These are phyloP conservation scores for Clonostachys sp. DNA, from an alignment of 2,329 filamentous ascomycete genomes.

Conservation along the genomic window DNA sequence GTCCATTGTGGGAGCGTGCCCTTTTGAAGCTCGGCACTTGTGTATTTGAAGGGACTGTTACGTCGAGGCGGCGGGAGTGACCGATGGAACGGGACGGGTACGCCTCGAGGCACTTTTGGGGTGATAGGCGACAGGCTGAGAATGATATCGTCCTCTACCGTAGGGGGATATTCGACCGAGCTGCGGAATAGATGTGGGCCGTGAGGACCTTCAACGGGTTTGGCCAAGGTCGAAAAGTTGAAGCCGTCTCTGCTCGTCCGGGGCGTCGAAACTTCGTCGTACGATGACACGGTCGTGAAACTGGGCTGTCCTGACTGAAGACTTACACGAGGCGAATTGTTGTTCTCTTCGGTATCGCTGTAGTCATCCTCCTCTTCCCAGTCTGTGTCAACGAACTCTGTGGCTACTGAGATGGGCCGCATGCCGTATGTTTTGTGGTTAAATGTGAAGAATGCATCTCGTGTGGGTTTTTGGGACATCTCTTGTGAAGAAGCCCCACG, in stretches of 20 bases:
- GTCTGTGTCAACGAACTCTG: conserved; percentile 76
- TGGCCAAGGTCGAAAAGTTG: conserved; percentile 44
- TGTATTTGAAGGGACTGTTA: conserved; percentile 52
- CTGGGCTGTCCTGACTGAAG: conserved; percentile 68
- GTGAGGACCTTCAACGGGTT: conserved; percentile 71
- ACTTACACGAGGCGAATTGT: conserved; percentile 56
- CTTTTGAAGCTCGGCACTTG: conserved; percentile 52
- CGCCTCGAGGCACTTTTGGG: conserved; percentile 49
- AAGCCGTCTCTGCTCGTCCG: conserved; percentile 60
- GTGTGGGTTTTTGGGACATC: conserved; percentile 46
- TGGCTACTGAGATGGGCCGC: conserved; percentile 66
- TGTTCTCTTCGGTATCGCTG: conserved; percentile 56
- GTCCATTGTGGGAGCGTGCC: conserved; percentile 62
- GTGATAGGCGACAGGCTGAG: conserved; percentile 72
- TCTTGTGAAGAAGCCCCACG: conserved; percentile 35
- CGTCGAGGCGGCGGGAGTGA: conserved; percentile 21
- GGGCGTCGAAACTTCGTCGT: conserved; percentile 79
- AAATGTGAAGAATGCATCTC: conserved; percentile 58
- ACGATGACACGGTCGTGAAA: conserved; percentile 82
- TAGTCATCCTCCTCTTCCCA: conserved; percentile 64
- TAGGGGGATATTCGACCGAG: conserved; percentile 35
- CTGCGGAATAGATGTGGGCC: conserved; percentile 84
- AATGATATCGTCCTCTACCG: conserved; percentile 42
- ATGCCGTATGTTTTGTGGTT: conserved; percentile 40
- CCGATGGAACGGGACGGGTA: conserved; percentile 9